Percentiles rank a stretch among this genome's conserved stretches.
phyloP scores from a whole-genome alignment of 305 asterid species.

The Petunia hybrid region DNA sequence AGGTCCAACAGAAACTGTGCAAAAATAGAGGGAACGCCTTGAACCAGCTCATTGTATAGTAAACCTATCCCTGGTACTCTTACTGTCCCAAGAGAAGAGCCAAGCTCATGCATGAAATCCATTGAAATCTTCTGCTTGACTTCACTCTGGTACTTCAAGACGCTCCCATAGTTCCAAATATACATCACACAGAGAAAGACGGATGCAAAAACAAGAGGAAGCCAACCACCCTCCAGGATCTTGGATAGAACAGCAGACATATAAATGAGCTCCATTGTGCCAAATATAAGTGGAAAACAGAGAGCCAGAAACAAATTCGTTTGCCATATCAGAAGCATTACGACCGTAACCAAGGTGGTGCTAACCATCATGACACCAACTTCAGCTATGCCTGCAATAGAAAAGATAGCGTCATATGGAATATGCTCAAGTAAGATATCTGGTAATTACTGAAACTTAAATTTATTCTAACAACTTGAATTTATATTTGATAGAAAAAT shows the following conservation, averaged over 20 bases:
- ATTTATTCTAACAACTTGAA: neutral
- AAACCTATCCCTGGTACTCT: slow-evolving; percentile 93
- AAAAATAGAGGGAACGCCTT: slow-evolving; percentile 93
- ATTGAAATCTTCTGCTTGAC: slow-evolving; percentile 80
- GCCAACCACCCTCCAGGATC: slow-evolving; percentile 95
- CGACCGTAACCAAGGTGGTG: slow-evolving; percentile 86
- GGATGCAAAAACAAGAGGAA: slow-evolving; percentile 85
- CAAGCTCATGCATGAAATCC: slow-evolving; percentile 83
- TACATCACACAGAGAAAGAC: slow-evolving; percentile 88
- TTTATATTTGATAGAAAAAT: slow-evolving; percentile 2
- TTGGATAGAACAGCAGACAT: slow-evolving; percentile 85
- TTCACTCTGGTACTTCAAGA: slow-evolving; percentile 85
- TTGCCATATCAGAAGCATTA: slow-evolving; percentile 96
- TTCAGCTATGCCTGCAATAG: slow-evolving; percentile 85
- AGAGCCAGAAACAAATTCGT: slow-evolving; percentile 72
- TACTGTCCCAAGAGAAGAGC: slow-evolving; percentile 82
- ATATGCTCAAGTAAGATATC: neutral
- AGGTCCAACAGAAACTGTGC: slow-evolving; percentile 83
- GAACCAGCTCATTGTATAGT: slow-evolving; percentile 90
- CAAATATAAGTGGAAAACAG: slow-evolving; percentile 74
- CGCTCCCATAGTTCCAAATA: slow-evolving; percentile 93
- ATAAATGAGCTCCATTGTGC: slow-evolving; percentile 74
- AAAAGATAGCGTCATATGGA: neutral
- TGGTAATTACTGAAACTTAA: neutral
- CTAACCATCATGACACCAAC: slow-evolving; percentile 97